Percentiles rank a stretch among this genome's conserved stretches.
phyloP scores from a whole-genome alignment of 73 alveolate genomes.

The Uronychia setigera region DNA sequence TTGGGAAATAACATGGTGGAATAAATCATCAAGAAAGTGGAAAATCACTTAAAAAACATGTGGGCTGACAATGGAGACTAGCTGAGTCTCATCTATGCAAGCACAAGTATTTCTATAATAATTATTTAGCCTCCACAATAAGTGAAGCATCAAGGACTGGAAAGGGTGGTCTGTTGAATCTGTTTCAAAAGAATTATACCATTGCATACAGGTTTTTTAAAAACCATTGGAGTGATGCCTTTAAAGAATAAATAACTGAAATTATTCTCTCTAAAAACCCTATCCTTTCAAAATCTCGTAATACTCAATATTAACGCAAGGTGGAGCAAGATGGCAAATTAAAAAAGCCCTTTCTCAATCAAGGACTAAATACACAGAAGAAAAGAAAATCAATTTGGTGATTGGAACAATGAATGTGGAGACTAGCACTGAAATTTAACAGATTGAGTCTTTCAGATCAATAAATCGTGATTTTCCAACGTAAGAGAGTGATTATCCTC shows the following conservation, averaged over 20 bases:
- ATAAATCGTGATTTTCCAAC: background rate
- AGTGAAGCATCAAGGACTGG: slow-evolving; percentile 18
- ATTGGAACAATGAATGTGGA: slow-evolving; percentile 21
- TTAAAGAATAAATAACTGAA: background rate
- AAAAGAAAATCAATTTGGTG: background rate
- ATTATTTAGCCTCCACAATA: background rate
- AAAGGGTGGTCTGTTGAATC: slow-evolving; percentile 9
- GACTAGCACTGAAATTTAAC: background rate
- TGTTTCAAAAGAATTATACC: background rate
- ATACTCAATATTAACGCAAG: background rate
- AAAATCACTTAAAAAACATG: background rate
- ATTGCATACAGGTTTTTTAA: slow-evolving; percentile 17
- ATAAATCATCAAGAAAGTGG: background rate
- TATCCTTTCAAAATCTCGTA: background rate
- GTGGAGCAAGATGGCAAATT: background rate
- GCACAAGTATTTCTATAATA: slow-evolving; percentile 48
- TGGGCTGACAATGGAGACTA: slow-evolving; percentile 94
- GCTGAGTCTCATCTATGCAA: slow-evolving; percentile 86
- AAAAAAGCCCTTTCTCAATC: background rate
- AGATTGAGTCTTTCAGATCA: background rate
- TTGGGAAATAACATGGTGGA: background rate
- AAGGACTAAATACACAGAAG: slow-evolving; percentile 1
- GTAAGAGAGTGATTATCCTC: background rate
- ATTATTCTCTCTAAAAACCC: slow-evolving; percentile 19
- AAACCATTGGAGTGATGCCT: slow-evolving; percentile 16